phyloP scores from a whole-genome alignment of 345 rosid species.

The Populus nigra region DNA sequence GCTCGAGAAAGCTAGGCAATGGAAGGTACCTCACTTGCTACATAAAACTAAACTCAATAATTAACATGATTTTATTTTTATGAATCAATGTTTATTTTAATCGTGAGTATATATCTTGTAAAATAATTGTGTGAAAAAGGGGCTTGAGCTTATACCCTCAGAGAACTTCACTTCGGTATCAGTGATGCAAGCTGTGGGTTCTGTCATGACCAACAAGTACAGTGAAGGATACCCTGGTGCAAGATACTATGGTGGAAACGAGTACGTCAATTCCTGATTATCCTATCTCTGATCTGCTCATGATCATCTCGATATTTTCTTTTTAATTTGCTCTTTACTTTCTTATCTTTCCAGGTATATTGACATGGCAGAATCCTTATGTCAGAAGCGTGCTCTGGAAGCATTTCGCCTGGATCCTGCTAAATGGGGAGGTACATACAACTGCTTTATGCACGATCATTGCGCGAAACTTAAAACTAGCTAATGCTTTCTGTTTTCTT shows the following conservation, averaged over 20 bases:
- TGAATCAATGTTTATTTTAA: neutral
- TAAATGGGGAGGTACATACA: conserved; percentile 88
- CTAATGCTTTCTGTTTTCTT: no score
- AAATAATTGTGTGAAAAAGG: conserved; percentile 35
- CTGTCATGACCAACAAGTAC: conserved; percentile 97
- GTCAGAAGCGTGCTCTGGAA: conserved; percentile 94
- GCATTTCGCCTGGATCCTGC: conserved; percentile 94
- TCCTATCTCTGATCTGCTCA: neutral
- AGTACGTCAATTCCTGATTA: conserved; percentile 43
- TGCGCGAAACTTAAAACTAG: neutral
- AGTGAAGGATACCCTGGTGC: conserved; percentile 99
- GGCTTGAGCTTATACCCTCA: conserved; percentile 95
- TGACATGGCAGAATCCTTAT: conserved; percentile 95
- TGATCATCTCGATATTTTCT: neutral
- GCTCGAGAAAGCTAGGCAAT: conserved; percentile 94
- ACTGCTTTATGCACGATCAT: neutral
- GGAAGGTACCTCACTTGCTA: conserved; percentile 60
- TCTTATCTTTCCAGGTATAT: conserved; percentile 60
- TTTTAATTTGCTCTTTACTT: neutral
- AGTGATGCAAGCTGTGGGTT: conserved; percentile 99
- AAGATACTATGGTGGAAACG: conserved; percentile 99
- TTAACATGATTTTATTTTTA: no score
- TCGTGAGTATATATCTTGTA: neutral
- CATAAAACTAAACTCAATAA: neutral
- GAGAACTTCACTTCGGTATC: conserved; percentile 98